phyloP scores from a whole-genome alignment of 176 grass and related monocot genomes.

The Aegilops sharonensis region DNA sequence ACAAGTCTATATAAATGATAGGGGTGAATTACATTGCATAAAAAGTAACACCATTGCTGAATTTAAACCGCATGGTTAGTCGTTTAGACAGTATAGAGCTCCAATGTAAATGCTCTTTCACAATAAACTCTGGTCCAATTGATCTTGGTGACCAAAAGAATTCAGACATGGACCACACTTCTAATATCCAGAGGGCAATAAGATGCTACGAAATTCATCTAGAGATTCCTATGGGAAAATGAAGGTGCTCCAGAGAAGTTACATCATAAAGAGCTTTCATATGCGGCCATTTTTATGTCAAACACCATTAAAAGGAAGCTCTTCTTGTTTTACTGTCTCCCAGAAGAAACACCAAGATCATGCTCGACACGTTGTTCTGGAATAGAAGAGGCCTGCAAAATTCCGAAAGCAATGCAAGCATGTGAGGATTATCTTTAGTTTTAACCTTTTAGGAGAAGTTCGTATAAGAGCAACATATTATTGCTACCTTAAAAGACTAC shows the following conservation, averaged over 20 bases:
- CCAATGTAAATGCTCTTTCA: neutral
- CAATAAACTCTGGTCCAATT: neutral
- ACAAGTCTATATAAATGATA: neutral
- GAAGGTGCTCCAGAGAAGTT: constrained; percentile 16
- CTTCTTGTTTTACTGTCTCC: neutral
- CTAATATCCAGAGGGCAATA: constrained; percentile 4
- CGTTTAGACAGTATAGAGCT: neutral
- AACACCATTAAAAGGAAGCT: neutral
- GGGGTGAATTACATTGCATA: neutral
- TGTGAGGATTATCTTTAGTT: constrained; percentile 4
- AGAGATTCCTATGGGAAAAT: neutral
- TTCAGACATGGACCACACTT: constrained; percentile 9
- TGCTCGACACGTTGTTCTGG: neutral
- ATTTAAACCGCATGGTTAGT: neutral
- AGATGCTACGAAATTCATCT: constrained; percentile 15
- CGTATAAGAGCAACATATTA: neutral
- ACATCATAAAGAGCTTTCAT: neutral
- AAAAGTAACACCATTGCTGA: neutral
- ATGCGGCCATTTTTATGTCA: neutral
- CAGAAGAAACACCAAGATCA: neutral
- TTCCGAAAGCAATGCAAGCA: constrained; percentile 15
- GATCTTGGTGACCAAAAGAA: neutral
- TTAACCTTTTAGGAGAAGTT: neutral
- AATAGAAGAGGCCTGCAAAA: constrained; percentile 28
- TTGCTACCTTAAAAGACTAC: neutral